Evolutionary conservation across 2,329 filamentous ascomycete species (phyloP), one percentile per base, ranked within the genome.

Genomic region (Cylindrodendrum hubeiense): DNA sequence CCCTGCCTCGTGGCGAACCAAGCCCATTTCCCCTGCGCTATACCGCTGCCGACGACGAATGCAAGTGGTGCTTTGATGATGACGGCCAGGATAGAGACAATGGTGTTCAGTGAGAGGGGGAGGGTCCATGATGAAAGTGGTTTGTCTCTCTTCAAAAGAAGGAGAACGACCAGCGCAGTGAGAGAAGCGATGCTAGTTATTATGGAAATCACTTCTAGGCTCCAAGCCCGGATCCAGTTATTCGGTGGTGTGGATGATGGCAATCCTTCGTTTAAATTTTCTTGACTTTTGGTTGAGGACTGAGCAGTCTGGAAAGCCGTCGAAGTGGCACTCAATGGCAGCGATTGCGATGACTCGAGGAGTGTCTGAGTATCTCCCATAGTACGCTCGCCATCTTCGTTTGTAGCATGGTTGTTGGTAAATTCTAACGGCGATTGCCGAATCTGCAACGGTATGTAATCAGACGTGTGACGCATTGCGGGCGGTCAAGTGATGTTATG

Each of bases 41-140:
- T 21, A 8, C 53, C 57, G 5, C 34, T 7, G 1, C 60, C 60
- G 4, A 58, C 53, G 1, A 58, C 22, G 13, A 51, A 63, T 1
- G 60, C 53, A 9, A 63, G 44, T 2, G 60, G 60, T 2, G 53
- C 43, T n/a, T 58, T 63, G 26, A 63, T 39, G 12, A n/a, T 5
- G 2, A 58, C 44, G 4, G 44, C 49, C 5, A 63, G 12, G 15
- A 63, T 28, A 10, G 60, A 58, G 2, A 58, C 60, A 6, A 58
- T 17, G 1, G 46, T 58, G 47, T 63, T 63, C 5, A 63, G 34
- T 1, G 53, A 63, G 1, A 63, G 7, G 2, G 53, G 60, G 5
- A 52, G 8, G 17, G 37, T 24, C 53, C 60, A 63, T 26, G 21
- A 22, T 4, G 60, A 57, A 4, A 63, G 28, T 6, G 28, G 46